Evolutionary conservation across 192 early-diverging fungal species (phyloP).

Genomic region (Podila verticillata): DNA sequence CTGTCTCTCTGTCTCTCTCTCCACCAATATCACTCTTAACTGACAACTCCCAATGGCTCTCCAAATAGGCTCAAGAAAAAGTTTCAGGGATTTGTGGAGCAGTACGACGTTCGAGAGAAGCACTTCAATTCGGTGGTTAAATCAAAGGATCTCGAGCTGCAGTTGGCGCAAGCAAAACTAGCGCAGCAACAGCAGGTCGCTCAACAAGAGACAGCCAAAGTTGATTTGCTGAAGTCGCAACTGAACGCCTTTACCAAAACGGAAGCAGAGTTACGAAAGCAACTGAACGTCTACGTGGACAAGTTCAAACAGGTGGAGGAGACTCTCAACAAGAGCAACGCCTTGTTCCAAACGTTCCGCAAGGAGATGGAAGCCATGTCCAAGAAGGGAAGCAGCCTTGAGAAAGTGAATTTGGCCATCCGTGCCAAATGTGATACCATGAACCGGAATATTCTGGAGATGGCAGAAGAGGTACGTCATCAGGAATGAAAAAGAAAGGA

Average conservation of each 20-base stretch:
- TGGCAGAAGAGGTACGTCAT: conserved; percentile 62
- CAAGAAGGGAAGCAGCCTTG: conserved; percentile 65
- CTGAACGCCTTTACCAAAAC: conserved; percentile 61
- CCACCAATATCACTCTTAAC: background rate
- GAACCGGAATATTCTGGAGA: conserved; percentile 67
- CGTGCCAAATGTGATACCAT: conserved; percentile 67
- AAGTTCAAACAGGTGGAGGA: conserved; percentile 75
- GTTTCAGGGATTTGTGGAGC: conserved; percentile 65
- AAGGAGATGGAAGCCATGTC: conserved; percentile 76
- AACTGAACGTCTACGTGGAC: conserved; percentile 67
- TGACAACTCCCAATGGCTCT: background rate
- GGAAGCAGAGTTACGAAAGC: conserved; percentile 66
- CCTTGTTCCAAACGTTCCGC: conserved; percentile 69
- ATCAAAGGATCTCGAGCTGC: conserved; percentile 66
- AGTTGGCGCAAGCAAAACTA: conserved; percentile 64
- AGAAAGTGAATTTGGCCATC: conserved; percentile 63
- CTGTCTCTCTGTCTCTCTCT: too few relatives aligned
- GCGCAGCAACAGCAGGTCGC: conserved; percentile 57
- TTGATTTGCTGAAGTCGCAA: conserved; percentile 51
- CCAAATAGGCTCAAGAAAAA: conserved; percentile 64
- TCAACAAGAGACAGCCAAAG: conserved; percentile 51
- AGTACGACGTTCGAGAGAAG: conserved; percentile 69
- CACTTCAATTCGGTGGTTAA: conserved; percentile 67
- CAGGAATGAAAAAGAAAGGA: background rate
- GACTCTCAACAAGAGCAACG: conserved; percentile 71